A percentile compares a stretch with the other conserved stretches of the same genome.
Conservation (phyloP, 164 flowering plant species). For the Vitis rupestris region DNA sequence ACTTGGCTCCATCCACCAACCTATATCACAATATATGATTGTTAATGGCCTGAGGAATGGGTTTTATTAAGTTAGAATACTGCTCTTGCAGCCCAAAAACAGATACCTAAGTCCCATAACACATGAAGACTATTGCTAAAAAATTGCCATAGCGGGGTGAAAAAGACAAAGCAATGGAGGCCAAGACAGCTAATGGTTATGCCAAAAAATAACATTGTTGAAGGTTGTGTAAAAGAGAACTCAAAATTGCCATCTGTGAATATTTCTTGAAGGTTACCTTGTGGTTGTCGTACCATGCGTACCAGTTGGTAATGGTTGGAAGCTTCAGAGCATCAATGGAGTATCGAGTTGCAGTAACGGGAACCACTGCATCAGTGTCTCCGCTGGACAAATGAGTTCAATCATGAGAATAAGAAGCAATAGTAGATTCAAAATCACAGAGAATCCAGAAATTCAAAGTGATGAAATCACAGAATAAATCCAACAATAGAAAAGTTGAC, state of each 20-base stretch:
- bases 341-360: slow-evolving; percentile 85
- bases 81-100: neutral
- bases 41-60: too few relatives aligned
- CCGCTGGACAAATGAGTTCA: slow-evolving; percentile 55
- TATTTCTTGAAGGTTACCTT: slow-evolving; percentile 51
- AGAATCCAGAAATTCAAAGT: too few relatives aligned
- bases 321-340: slow-evolving; percentile 85
- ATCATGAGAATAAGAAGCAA: neutral
- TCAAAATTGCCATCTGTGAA: neutral
- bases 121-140: neutral
- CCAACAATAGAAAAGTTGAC: too few relatives aligned
- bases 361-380: slow-evolving; percentile 94
- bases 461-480: too few relatives aligned
- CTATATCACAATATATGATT: slow-evolving; percentile 30
- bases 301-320: slow-evolving; percentile 74
- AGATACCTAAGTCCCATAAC: too few relatives aligned
- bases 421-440: too few relatives aligned
- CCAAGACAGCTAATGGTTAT: too few relatives aligned
- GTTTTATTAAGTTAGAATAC: too few relatives aligned
- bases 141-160: neutral
- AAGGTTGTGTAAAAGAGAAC: neutral
- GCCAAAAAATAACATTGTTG: neutral
- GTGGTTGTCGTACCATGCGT: slow-evolving; percentile 81
- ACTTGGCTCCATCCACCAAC: slow-evolving; percentile 99
- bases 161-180: neutral